Conservation (phyloP, 257 asterid species). For the Nicotiana otophora region DNA sequence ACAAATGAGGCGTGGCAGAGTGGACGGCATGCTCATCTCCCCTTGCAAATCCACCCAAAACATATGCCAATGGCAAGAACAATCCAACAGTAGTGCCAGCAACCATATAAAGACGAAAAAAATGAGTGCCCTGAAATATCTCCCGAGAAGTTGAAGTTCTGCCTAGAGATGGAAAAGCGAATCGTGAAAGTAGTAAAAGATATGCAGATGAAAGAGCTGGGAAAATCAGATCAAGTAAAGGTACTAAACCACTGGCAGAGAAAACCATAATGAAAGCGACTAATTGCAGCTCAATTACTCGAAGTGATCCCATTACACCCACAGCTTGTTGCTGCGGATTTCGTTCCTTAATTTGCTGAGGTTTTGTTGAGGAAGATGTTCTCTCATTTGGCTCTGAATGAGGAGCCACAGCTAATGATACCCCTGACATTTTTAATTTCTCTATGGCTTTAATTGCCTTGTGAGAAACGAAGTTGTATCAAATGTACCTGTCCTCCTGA, state of each 20-base stretch:
- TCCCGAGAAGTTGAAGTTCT: constrained; percentile 24
- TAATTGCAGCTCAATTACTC: constrained; percentile 74
- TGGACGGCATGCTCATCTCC: constrained; percentile 84
- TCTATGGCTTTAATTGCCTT: background rate
- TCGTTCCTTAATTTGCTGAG: background rate
- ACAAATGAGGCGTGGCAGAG: constrained; percentile 79
- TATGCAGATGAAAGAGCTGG: constrained; percentile 62
- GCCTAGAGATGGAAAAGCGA: constrained; percentile 57
- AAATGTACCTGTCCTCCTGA: background rate
- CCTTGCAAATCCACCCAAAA: constrained; percentile 82
- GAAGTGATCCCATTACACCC: constrained; percentile 80
- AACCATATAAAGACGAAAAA: constrained; percentile 50
- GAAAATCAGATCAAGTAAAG: constrained; percentile 60
- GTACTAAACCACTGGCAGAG: constrained; percentile 74
- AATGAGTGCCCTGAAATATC: constrained; percentile 48
- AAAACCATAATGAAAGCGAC: constrained; percentile 91
- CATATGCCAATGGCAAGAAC: constrained; percentile 84
- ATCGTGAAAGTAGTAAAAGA: constrained; percentile 45
- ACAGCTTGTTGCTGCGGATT: constrained; percentile 15
- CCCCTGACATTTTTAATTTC: constrained; percentile 48
- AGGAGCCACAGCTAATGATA: constrained; percentile 45
- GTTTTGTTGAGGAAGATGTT: background rate
- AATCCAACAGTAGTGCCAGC: constrained; percentile 62
- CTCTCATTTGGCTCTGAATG: constrained; percentile 21
- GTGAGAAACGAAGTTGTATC: background rate